These are phyloP conservation scores for Malassezia psittaci DNA, from an alignment of 1,284 basidiomycete species.

Conservation along the genomic window DNA sequence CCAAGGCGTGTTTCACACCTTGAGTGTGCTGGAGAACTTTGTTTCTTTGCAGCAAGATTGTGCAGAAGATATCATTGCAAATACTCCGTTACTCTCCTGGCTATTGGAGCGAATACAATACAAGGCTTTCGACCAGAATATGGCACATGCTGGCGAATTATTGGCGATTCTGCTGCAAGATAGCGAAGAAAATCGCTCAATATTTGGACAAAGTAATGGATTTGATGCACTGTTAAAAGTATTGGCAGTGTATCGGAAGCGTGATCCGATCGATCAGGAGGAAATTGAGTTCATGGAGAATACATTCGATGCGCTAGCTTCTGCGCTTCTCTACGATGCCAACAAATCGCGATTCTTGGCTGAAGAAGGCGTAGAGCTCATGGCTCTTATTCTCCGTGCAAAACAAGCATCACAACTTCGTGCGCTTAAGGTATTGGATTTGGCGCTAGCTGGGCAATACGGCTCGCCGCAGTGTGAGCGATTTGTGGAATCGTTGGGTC, in stretches of 20 bases:
- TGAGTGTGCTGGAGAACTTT: slow-evolving; percentile 81
- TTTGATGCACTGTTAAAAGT: slow-evolving; percentile 68
- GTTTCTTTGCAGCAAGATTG: slow-evolving; percentile 71
- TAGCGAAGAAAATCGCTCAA: slow-evolving; percentile 18
- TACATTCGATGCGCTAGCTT: slow-evolving; percentile 77
- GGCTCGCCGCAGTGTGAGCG: slow-evolving; percentile 59
- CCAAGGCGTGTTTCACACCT: slow-evolving; percentile 34
- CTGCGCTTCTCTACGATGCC: slow-evolving; percentile 58
- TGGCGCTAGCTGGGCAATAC: slow-evolving; percentile 77
- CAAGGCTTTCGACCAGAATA: slow-evolving; percentile 53
- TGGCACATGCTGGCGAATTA: slow-evolving; percentile 52
- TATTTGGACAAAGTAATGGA: slow-evolving; percentile 55
- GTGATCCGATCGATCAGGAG: slow-evolving; percentile 71
- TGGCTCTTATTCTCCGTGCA: slow-evolving; percentile 81
- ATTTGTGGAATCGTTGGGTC: slow-evolving; percentile 75
- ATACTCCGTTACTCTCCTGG: slow-evolving; percentile 70
- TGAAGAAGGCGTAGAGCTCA: slow-evolving; percentile 89
- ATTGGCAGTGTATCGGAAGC: slow-evolving; percentile 64
- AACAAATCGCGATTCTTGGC: slow-evolving; percentile 72
- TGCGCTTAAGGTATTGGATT: slow-evolving; percentile 66
- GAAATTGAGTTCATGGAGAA: slow-evolving; percentile 98
- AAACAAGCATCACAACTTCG: slow-evolving; percentile 61
- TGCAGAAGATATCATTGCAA: slow-evolving; percentile 57
- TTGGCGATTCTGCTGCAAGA: slow-evolving; percentile 73
- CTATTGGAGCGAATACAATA: slow-evolving; percentile 60